These are phyloP conservation scores for Aspergillus floridensis DNA, from an alignment of 2,329 filamentous ascomycete genomes.

Conservation along the genomic window DNA sequence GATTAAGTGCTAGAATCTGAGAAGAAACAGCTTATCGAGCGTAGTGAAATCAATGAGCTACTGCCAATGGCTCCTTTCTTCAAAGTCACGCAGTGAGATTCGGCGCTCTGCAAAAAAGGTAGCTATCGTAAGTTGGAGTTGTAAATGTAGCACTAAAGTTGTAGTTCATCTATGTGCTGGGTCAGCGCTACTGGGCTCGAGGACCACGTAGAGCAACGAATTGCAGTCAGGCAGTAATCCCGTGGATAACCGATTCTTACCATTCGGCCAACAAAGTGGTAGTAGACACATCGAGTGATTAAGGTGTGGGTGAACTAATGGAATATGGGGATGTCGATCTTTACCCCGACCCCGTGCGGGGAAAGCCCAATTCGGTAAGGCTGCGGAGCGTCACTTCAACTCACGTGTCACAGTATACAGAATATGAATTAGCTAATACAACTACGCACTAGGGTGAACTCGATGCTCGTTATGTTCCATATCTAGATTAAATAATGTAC, in stretches of 20 bases:
- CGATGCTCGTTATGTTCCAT: neutral
- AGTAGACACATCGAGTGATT: too few relatives aligned
- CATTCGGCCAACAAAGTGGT: neutral
- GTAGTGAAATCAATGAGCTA: too few relatives aligned
- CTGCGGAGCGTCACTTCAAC: conserved; percentile 5
- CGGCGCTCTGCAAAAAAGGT: too few relatives aligned
- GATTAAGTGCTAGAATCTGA: neutral
- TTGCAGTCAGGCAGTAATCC: neutral
- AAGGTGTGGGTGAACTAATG: neutral
- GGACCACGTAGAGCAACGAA: neutral
- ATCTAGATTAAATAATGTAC: neutral
- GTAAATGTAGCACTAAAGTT: neutral
- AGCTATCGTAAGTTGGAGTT: too few relatives aligned
- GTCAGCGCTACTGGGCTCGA: neutral
- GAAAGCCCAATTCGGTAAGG: conserved; percentile 14
- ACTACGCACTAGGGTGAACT: too few relatives aligned
- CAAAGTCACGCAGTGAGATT: neutral
- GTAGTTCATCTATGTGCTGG: neutral
- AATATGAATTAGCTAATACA: too few relatives aligned
- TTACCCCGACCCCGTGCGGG: conserved; percentile 18
- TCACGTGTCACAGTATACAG: conserved; percentile 1
- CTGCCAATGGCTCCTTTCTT: neutral
- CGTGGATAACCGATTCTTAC: conserved; percentile 15
- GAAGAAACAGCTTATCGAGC: too few relatives aligned
- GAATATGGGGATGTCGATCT: conserved; percentile 6